A percentile compares a stretch with the other conserved stretches of the same genome.
Evolutionary conservation across 2,329 filamentous ascomycete species (phyloP).

Genomic region (Alternaria consortialis): DNA sequence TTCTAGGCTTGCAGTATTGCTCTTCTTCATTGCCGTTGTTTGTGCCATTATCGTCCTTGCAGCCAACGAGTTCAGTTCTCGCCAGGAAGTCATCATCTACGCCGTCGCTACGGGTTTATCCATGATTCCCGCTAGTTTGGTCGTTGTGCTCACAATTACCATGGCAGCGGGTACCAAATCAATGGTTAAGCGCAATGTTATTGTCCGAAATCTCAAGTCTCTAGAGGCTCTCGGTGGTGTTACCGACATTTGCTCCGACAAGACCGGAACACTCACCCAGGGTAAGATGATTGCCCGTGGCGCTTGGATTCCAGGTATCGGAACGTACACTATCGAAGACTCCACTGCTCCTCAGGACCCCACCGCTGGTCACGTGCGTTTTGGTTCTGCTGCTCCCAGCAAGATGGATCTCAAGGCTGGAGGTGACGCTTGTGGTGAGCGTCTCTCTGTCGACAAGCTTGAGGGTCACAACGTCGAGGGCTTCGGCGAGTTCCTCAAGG

Average conservation of each 20-base stretch:
- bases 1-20: constrained; percentile 44
- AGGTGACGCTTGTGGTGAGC: constrained; percentile 21
- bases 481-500: constrained; percentile 47
- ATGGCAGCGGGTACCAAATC: constrained; percentile 52
- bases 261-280: constrained; percentile 56
- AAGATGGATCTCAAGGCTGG: constrained; percentile 39
- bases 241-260: constrained; percentile 62
- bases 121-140: constrained; percentile 51
- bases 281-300: constrained; percentile 51
- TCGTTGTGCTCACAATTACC: constrained; percentile 52
- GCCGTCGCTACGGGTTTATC: constrained; percentile 51
- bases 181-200: constrained; percentile 48
- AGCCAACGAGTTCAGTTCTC: constrained; percentile 50
- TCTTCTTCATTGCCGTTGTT: constrained; percentile 50
- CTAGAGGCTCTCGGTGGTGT: constrained; percentile 49
- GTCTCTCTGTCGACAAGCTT: constrained; percentile 31
- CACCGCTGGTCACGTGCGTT: constrained; percentile 42
- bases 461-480: constrained; percentile 29
- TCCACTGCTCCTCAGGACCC: constrained; percentile 48
- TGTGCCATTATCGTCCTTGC: constrained; percentile 53
- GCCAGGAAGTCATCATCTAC: constrained; percentile 53
- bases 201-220: constrained; percentile 49
- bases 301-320: constrained; percentile 50
- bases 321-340: constrained; percentile 50
- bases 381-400: constrained; percentile 33